Percentiles rank a stretch among this genome's conserved stretches.
Evolutionary conservation across 2,329 filamentous ascomycete genomes (phyloP).

Genomic region (Penicillium carneum): DNA sequence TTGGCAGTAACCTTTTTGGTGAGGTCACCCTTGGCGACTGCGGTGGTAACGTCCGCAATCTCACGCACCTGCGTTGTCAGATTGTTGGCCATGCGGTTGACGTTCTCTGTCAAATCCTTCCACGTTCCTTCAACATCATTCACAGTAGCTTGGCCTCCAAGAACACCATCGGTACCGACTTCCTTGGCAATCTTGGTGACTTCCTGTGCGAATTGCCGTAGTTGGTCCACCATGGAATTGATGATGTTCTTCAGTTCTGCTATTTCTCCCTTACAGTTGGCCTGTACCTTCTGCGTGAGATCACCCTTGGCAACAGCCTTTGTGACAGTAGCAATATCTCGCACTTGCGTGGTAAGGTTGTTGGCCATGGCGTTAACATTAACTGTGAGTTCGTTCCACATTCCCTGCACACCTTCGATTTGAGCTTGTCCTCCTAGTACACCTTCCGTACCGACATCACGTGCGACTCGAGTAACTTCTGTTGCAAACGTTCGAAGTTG

Average conservation of each 20-base stretch:
- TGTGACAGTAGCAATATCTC: conserved; percentile 86
- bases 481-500: conserved; percentile 83
- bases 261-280: conserved; percentile 89
- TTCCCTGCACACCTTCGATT: conserved; percentile 82
- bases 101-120: conserved; percentile 92
- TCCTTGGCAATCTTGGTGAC: conserved; percentile 96
- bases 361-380: conserved; percentile 90
- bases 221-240: conserved; percentile 98
- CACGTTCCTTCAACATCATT: conserved; percentile 97
- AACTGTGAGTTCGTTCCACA: conserved; percentile 86
- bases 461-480: conserved; percentile 81
- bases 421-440: conserved; percentile 83
- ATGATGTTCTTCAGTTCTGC: conserved; percentile 96
- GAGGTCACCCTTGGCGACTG: conserved; percentile 90
- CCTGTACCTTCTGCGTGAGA: conserved; percentile 94
- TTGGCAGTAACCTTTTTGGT: conserved; percentile 96
- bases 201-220: conserved; percentile 95
- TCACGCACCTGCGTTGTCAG: conserved; percentile 96
- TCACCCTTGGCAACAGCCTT: conserved; percentile 80
- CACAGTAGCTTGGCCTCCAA: conserved; percentile 93
- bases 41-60: conserved; percentile 94
- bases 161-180: conserved; percentile 91
- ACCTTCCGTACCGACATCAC: conserved; percentile 84
- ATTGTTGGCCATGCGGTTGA: conserved; percentile 99
- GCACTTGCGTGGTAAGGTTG: conserved; percentile 85